Evolutionary conservation across 2,329 filamentous ascomycete species (phyloP).

Genomic region (Trichothecium sympodiale): DNA sequence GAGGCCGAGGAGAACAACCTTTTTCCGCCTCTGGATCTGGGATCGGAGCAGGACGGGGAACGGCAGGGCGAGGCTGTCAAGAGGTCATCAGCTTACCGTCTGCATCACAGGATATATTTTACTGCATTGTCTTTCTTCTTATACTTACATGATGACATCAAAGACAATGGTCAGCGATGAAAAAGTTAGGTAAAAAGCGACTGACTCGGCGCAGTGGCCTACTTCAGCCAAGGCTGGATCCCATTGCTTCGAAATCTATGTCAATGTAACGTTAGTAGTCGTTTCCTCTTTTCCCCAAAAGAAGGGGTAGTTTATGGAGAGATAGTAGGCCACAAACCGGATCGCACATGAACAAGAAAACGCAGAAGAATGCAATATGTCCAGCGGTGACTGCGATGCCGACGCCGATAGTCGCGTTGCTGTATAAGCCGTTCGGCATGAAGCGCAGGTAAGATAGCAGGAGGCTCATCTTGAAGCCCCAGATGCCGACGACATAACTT

Average conservation of each 20-base stretch:
- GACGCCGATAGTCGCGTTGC: constrained; percentile 19
- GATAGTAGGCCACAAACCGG: constrained; percentile 13
- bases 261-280: not conserved
- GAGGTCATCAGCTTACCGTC: too few relatives aligned
- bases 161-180: constrained; percentile 28
- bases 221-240: constrained; percentile 19
- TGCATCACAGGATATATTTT: too few relatives aligned
- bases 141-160: constrained; percentile 26
- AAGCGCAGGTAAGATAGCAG: constrained; percentile 34
- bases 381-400: constrained; percentile 23
- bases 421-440: constrained; percentile 24
- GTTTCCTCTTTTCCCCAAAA: not conserved
- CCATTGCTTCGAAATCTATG: constrained; percentile 26
- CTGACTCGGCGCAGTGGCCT: constrained; percentile 24
- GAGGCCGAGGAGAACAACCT: constrained; percentile 27
- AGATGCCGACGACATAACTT: constrained; percentile 29
- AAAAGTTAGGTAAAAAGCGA: constrained; percentile 32
- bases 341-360: constrained; percentile 23
- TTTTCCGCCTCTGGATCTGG: constrained; percentile 26
- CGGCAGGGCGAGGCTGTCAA: constrained; percentile 25
- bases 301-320: too few relatives aligned
- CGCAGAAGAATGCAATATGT: constrained; percentile 25
- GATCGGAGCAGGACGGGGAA: constrained; percentile 26
- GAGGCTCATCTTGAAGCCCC: constrained; percentile 34
- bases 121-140: too few relatives aligned